These are phyloP conservation scores for Flaveria bidentis DNA, from an alignment of 129 eudicot genomes.

Conservation along the genomic window DNA sequence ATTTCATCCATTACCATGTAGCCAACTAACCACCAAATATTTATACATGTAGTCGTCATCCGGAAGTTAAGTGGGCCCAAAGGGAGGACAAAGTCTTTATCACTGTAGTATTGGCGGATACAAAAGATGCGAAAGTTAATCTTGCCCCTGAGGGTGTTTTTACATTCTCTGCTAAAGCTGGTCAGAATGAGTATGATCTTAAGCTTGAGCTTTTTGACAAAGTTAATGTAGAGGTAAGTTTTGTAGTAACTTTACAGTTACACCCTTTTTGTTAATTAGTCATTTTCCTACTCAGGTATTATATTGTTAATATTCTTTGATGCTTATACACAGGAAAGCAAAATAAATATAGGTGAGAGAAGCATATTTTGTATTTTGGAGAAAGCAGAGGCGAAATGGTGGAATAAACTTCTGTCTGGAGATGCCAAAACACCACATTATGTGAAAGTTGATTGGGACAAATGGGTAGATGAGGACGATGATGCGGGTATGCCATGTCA, in stretches of 20 bases:
- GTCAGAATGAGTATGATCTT: constrained; percentile 62
- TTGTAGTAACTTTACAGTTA: neutral
- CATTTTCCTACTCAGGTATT: neutral
- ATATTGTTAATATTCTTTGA: neutral
- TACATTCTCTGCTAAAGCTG: constrained; percentile 66
- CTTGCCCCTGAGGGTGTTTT: constrained; percentile 85
- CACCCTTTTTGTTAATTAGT: neutral
- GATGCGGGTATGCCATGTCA: constrained; percentile 48
- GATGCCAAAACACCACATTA: constrained; percentile 78
- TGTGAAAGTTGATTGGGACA: constrained; percentile 98
- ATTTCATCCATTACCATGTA: neutral
- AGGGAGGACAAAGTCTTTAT: constrained; percentile 75
- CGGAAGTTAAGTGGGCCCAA: constrained; percentile 95
- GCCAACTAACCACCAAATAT: constrained; percentile 1
- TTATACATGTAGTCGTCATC: constrained; percentile 65
- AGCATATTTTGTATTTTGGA: constrained; percentile 70
- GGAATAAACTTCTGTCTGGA: constrained; percentile 69
- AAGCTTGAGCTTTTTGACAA: constrained; percentile 78
- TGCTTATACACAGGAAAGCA: constrained; percentile 63
- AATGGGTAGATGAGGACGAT: constrained; percentile 96
- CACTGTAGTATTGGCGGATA: constrained; percentile 77
- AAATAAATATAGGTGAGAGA: constrained; percentile 61
- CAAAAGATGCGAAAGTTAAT: constrained; percentile 77
- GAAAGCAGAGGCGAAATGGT: constrained; percentile 89
- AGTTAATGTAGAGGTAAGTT: constrained; percentile 74